These are phyloP conservation scores for Dactylellina cionopaga DNA, from an alignment of 2,329 filamentous ascomycete genomes.

Conservation along the genomic window DNA sequence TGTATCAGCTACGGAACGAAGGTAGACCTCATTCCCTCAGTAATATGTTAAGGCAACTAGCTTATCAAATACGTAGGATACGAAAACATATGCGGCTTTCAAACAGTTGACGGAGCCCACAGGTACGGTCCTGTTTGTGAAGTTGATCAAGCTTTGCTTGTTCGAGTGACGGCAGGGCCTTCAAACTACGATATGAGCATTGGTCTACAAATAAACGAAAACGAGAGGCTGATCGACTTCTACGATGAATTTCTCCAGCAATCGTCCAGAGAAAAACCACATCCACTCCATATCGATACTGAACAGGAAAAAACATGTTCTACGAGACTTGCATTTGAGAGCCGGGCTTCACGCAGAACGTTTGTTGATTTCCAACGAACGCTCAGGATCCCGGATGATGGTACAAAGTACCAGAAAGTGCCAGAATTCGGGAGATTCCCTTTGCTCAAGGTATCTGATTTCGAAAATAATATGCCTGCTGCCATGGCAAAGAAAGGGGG, in stretches of 20 bases:
- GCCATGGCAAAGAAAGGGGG: conserved; percentile 6
- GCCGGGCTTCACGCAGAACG: neutral
- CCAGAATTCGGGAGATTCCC: neutral
- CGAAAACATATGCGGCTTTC: conserved; percentile 13
- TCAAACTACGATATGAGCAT: neutral
- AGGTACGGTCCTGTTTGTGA: neutral
- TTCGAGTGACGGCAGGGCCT: neutral
- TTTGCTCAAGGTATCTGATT: conserved; percentile 11
- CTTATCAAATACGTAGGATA: neutral
- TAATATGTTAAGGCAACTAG: neutral
- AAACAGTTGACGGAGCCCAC: neutral
- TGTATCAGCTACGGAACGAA: neutral
- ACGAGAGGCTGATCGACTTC: conserved; percentile 18
- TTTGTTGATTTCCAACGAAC: neutral
- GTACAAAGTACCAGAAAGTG: neutral
- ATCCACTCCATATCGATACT: neutral
- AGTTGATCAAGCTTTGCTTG: neutral
- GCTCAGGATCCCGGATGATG: neutral
- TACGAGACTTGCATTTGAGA: neutral
- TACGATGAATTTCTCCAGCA: neutral
- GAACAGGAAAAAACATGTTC: neutral
- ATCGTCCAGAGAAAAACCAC: neutral
- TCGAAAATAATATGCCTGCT: neutral
- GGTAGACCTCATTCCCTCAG: too few species aligned
- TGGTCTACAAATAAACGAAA: conserved; percentile 8